Conservation (phyloP, 1,284 basidiomycete genomes). For the Cryptococcus sp. region DNA sequence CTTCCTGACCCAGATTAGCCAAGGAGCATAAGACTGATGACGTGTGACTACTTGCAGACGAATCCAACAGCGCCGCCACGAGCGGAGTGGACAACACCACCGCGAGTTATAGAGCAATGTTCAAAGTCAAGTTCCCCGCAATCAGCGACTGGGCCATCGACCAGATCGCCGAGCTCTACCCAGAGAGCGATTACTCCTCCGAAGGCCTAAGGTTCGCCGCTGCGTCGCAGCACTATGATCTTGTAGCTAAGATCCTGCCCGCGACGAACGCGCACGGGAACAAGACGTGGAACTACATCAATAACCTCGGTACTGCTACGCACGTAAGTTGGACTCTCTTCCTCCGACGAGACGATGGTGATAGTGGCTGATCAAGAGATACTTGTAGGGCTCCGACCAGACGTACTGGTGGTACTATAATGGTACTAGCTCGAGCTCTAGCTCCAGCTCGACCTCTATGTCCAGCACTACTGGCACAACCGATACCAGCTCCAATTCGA, state of each 20-base stretch:
- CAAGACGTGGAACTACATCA: slow-evolving; percentile 11
- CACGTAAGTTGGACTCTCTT: neutral
- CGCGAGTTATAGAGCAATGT: slow-evolving; percentile 1
- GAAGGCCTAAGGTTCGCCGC: neutral
- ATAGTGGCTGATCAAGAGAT: too few relatives aligned
- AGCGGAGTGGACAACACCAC: neutral
- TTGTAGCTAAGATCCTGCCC: slow-evolving; percentile 7
- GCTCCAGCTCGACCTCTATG: neutral
- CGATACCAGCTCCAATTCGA: neutral
- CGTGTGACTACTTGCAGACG: neutral
- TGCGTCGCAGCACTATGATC: slow-evolving; percentile 7
- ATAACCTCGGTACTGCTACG: slow-evolving; percentile 8
- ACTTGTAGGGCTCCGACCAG: slow-evolving; percentile 6
- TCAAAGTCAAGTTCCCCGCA: slow-evolving; percentile 12
- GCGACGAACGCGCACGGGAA: slow-evolving; percentile 7
- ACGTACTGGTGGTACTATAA: slow-evolving; percentile 9
- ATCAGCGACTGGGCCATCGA: slow-evolving; percentile 12
- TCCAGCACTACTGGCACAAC: neutral
- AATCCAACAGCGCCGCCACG: neutral
- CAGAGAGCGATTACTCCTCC: slow-evolving; percentile 6
- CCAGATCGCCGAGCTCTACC: slow-evolving; percentile 8
- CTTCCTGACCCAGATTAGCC: too few relatives aligned
- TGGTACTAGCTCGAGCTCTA: neutral
- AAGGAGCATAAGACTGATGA: neutral
- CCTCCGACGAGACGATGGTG: too few relatives aligned